phyloP scores from a whole-genome alignment of 208 protist genomes.

The Angomonas deanei region DNA sequence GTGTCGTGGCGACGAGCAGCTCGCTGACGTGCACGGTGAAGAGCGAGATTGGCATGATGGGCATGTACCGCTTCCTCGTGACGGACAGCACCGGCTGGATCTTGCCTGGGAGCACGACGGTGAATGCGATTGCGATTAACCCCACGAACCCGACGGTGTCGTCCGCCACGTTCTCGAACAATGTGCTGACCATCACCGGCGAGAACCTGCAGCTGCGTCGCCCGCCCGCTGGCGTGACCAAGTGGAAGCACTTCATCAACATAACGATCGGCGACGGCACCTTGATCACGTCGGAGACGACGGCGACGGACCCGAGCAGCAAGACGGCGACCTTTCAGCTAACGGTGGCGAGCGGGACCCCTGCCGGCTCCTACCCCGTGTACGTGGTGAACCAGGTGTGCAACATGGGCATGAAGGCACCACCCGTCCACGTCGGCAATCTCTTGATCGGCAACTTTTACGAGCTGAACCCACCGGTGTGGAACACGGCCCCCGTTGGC shows the following conservation, averaged over 20 bases:
- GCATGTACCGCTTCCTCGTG: slow-evolving; percentile 14
- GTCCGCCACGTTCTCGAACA: background rate
- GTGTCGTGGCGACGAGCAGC: background rate
- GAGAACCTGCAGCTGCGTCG: background rate
- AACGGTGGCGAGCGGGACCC: background rate
- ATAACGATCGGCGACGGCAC: slow-evolving; percentile 7
- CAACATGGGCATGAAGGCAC: slow-evolving; percentile 8
- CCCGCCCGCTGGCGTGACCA: background rate
- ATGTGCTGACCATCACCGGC: slow-evolving; percentile 5
- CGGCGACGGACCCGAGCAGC: background rate
- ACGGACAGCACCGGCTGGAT: slow-evolving; percentile 1
- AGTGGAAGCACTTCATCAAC: slow-evolving; percentile 3
- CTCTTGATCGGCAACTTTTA: slow-evolving; percentile 9
- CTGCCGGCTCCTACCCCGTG: slow-evolving; percentile 5
- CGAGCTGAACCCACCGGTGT: background rate
- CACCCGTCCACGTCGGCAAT: slow-evolving; percentile 4
- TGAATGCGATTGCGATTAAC: background rate
- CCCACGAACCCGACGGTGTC: slow-evolving; percentile 4
- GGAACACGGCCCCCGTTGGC: background rate
- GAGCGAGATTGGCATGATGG: slow-evolving; percentile 5
- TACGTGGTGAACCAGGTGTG: slow-evolving; percentile 7
- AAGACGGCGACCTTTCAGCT: slow-evolving; percentile 3
- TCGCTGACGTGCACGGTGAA: slow-evolving; percentile 12
- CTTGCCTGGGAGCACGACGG: slow-evolving; percentile 5
- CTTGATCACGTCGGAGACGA: background rate